Conservation (phyloP, 2,329 filamentous ascomycete genomes). For the Zelopaecilomyces penicillatus region DNA sequence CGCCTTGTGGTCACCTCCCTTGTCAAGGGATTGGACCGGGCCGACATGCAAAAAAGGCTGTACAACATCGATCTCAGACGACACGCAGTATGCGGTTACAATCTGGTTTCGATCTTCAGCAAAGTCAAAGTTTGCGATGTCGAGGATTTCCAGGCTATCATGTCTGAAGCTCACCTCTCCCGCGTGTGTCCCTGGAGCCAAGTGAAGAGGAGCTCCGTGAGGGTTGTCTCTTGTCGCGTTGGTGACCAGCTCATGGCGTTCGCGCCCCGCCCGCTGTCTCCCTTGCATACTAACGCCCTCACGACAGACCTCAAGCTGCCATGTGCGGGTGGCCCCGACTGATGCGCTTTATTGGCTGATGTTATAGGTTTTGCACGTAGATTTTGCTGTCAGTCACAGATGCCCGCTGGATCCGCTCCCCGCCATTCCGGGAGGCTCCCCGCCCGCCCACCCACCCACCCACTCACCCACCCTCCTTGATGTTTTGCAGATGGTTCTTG, state of each 20-base stretch:
- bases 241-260: slow-evolving; percentile 20
- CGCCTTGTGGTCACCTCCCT: slow-evolving; percentile 13
- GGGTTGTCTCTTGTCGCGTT: slow-evolving; percentile 11
- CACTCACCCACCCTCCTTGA: slow-evolving; percentile 6
- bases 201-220: slow-evolving; percentile 10
- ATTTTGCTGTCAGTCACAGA: slow-evolving; percentile 16
- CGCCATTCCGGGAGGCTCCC: slow-evolving; percentile 11
- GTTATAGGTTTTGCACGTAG: slow-evolving; percentile 14
- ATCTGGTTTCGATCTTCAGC: slow-evolving; percentile 13
- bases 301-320: slow-evolving; percentile 25
- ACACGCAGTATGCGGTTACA: slow-evolving; percentile 1
- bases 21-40: slow-evolving; percentile 9
- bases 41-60: background rate
- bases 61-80: slow-evolving; percentile 4
- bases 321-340: slow-evolving; percentile 24
- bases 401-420: slow-evolving; percentile 13
- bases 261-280: slow-evolving; percentile 23
- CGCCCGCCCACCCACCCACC: slow-evolving; percentile 1
- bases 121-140: slow-evolving; percentile 18
- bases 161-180: slow-evolving; percentile 34
- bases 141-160: slow-evolving; percentile 15
- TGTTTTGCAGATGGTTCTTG: slow-evolving; percentile 26
- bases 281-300: slow-evolving; percentile 30
- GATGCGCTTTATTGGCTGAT: slow-evolving; percentile 21
- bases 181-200: slow-evolving; percentile 32